Evolutionary conservation across 139 green algal genomes (phyloP).

Genomic region (Chlamydomonas schloesseri): DNA sequence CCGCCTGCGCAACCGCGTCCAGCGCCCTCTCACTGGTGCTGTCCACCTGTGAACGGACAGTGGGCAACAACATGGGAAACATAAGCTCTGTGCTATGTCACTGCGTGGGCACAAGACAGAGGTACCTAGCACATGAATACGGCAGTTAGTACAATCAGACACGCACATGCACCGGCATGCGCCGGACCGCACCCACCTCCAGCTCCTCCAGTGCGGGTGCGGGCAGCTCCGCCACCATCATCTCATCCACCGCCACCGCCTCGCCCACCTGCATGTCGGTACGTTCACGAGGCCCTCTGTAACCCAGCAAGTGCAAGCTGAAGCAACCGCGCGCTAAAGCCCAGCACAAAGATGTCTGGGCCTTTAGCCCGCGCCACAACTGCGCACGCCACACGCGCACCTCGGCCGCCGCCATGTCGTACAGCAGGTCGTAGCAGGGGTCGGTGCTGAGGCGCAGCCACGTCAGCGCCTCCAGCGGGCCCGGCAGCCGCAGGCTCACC

Average conservation of each 20-base stretch:
- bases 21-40: not conserved
- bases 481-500: not conserved
- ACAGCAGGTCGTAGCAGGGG: conserved; percentile 28
- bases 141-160: too few species aligned
- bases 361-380: too few species aligned
- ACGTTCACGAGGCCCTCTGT: too few species aligned
- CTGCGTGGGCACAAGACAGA: not conserved
- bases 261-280: not conserved
- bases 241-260: conserved; percentile 10
- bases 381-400: too few species aligned
- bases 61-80: not conserved
- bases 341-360: too few species aligned
- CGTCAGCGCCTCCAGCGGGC: not conserved
- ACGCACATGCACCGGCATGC: too few species aligned
- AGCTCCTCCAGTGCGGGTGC: conserved; percentile 21
- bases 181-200: not conserved
- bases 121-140: too few species aligned
- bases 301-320: too few species aligned
- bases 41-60: not conserved
- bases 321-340: too few species aligned
- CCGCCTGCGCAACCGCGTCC: not conserved
- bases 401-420: not conserved
- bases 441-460: conserved; percentile 24
- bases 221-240: conserved; percentile 1
- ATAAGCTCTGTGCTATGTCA: too few species aligned